Evolutionary conservation across 345 rosid species (phyloP).

Genomic region (Salix caprea): DNA sequence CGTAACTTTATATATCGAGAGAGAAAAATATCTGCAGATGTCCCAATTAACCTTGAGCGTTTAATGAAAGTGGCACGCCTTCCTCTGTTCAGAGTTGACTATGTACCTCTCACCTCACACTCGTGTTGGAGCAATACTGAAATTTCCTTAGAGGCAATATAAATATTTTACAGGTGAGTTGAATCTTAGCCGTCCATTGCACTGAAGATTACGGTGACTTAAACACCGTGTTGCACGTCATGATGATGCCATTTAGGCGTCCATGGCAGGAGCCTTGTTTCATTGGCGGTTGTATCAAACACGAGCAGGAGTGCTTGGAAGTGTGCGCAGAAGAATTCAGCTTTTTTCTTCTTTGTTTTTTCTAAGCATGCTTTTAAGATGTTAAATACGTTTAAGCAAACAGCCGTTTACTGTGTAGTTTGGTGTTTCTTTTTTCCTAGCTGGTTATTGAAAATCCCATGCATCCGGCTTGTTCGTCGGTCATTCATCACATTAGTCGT

Average conservation of each 20-base stretch:
- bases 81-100: slow-evolving; percentile 24
- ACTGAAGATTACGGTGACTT: not conserved
- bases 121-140: slow-evolving; percentile 12
- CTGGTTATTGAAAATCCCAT: not conserved
- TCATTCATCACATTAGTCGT: no score
- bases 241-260: slow-evolving; percentile 14
- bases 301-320: not conserved
- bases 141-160: not conserved
- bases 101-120: not conserved
- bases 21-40: no score
- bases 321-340: not conserved
- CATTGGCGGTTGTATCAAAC: not conserved
- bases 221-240: not conserved
- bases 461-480: not conserved
- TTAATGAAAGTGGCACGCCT: no score
- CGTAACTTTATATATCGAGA: no score
- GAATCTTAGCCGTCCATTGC: slow-evolving; percentile 6
- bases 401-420: not conserved
- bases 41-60: not conserved
- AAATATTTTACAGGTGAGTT: no score
- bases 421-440: not conserved
- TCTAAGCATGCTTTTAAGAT: not conserved
- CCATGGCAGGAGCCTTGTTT: not conserved
- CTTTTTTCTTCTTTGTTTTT: not conserved
- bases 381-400: not conserved